Evolutionary conservation across 768 basidiomycete species (phyloP).

Genomic region (Lyophyllum semitale): DNA sequence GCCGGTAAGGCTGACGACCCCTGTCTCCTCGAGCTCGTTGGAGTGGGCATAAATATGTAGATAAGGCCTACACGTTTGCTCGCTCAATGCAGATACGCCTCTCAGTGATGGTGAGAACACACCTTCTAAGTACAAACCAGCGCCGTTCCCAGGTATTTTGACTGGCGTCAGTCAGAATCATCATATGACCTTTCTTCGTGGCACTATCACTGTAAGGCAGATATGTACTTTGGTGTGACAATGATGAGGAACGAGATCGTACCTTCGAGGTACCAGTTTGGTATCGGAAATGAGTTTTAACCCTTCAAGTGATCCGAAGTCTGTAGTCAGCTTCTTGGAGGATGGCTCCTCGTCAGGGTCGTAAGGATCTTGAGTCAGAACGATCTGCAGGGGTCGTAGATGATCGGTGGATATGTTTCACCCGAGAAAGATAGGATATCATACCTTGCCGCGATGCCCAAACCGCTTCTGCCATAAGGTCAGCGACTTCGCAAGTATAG

Average conservation of each 20-base stretch:
- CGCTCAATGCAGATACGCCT: neutral
- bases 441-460: slow-evolving; percentile 74
- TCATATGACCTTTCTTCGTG: slow-evolving; percentile 83
- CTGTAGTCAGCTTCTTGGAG: slow-evolving; percentile 30
- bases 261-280: slow-evolving; percentile 76
- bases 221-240: slow-evolving; percentile 4
- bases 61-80: slow-evolving; percentile 65
- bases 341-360: slow-evolving; percentile 51
- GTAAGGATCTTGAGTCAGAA: slow-evolving; percentile 69
- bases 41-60: slow-evolving; percentile 85
- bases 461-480: slow-evolving; percentile 84
- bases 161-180: slow-evolving; percentile 79
- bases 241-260: slow-evolving; percentile 7
- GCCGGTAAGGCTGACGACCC: slow-evolving; percentile 79
- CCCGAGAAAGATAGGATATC: slow-evolving; percentile 18
- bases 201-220: slow-evolving; percentile 61
- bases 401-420: neutral
- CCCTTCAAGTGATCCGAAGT: slow-evolving; percentile 45
- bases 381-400: slow-evolving; percentile 54
- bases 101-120: slow-evolving; percentile 2
- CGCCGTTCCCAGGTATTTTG: slow-evolving; percentile 80
- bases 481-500: slow-evolving; percentile 65
- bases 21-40: slow-evolving; percentile 81
- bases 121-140: slow-evolving; percentile 91
- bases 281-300: slow-evolving; percentile 74